A percentile compares a stretch with the other conserved stretches of the same genome.
These are phyloP conservation scores for Monilinia laxa DNA, from an alignment of 2,329 filamentous ascomycete species.

Conservation along the genomic window DNA sequence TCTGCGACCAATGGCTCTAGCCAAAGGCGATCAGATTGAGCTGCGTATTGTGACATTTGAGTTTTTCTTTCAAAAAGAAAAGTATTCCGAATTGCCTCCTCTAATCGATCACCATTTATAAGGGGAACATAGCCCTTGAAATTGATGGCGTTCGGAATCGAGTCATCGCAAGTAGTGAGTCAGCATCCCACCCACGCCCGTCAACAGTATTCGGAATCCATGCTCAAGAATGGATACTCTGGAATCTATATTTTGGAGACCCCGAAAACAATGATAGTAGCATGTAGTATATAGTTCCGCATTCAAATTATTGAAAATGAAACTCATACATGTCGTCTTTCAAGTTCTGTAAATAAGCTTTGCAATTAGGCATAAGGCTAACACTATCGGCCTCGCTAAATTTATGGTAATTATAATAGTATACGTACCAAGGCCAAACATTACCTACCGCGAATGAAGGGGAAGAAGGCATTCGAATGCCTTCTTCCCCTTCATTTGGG, in stretches of 20 bases:
- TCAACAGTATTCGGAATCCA: background rate
- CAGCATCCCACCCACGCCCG: background rate
- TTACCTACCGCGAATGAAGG: background rate
- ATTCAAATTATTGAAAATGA: background rate
- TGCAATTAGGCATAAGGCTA: background rate
- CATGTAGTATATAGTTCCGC: background rate
- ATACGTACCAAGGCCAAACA: too few species aligned
- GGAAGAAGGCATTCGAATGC: too few species aligned
- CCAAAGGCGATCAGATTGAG: constrained; percentile 31
- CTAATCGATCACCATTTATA: background rate
- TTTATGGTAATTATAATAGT: background rate
- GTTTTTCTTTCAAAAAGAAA: background rate
- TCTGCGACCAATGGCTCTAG: constrained; percentile 29
- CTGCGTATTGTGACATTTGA: constrained; percentile 25
- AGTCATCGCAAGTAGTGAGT: constrained; percentile 11
- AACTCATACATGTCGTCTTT: too few species aligned
- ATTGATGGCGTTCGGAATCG: background rate
- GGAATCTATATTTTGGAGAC: background rate
- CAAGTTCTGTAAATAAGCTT: background rate
- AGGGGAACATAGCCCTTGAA: background rate
- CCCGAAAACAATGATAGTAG: background rate
- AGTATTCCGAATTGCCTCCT: background rate
- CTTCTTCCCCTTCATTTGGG: background rate
- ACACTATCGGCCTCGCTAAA: background rate
- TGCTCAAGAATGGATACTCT: background rate